A percentile compares a stretch with the other conserved stretches of the same genome.
Conservation (phyloP, 2,329 filamentous ascomycete species). For the Arthrobotrys musiformis region DNA sequence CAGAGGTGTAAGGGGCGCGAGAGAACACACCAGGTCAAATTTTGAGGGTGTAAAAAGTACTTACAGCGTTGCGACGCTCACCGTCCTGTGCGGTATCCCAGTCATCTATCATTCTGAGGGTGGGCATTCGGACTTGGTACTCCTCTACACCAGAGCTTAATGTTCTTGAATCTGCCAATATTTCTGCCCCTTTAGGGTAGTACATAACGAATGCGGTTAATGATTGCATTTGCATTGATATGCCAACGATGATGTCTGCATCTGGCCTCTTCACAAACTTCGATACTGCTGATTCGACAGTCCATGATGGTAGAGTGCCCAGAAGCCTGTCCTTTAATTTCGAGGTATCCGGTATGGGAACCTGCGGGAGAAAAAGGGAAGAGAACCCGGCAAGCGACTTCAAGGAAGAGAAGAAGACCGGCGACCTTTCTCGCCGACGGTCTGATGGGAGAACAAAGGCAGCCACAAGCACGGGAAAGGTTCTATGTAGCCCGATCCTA, state of each 20-base stretch:
- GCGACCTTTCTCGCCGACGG: slow-evolving; percentile 34
- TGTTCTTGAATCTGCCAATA: not conserved
- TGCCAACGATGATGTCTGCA: slow-evolving; percentile 40
- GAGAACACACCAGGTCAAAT: not conserved
- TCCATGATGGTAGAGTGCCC: slow-evolving; percentile 42
- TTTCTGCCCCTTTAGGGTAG: slow-evolving; percentile 36
- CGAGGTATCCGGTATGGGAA: slow-evolving; percentile 50
- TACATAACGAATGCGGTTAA: slow-evolving; percentile 25
- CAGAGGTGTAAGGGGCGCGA: not conserved
- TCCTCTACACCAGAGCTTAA: not conserved
- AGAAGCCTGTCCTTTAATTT: slow-evolving; percentile 41
- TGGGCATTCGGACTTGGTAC: not conserved
- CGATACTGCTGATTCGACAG: slow-evolving; percentile 39
- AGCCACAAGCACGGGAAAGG: slow-evolving; percentile 29
- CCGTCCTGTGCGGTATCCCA: not conserved
- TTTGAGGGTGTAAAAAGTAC: not conserved
- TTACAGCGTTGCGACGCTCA: slow-evolving; percentile 3
- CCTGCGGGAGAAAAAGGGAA: slow-evolving; percentile 23
- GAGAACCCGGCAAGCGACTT: slow-evolving; percentile 36
- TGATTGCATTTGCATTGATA: slow-evolving; percentile 13
- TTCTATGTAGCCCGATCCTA: slow-evolving; percentile 6
- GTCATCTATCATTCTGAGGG: not conserved
- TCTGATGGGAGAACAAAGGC: slow-evolving; percentile 45
- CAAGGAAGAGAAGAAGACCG: slow-evolving; percentile 35
- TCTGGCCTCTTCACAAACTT: slow-evolving; percentile 40